A percentile compares a stretch with the other conserved stretches of the same genome.
Conservation (phyloP, 331 rosid species). For the Prunus yedoensis region DNA sequence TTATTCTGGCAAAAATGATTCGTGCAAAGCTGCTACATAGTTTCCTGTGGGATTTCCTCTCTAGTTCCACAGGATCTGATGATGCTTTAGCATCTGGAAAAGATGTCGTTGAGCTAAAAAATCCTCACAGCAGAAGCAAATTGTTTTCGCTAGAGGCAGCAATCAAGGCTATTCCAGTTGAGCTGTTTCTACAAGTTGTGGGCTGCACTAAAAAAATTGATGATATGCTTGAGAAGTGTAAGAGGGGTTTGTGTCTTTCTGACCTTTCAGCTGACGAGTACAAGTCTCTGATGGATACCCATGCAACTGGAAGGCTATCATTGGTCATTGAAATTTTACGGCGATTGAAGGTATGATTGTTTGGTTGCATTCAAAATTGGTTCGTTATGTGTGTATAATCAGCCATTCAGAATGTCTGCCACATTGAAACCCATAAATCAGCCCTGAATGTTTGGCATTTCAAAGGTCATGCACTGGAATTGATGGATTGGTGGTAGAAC, state of each 20-base stretch:
- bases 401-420: constrained; percentile 13
- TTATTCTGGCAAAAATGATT: constrained; percentile 87
- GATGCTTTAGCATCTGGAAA: constrained; percentile 42
- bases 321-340: constrained; percentile 77
- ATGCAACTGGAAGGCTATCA: constrained; percentile 85
- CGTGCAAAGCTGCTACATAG: constrained; percentile 85
- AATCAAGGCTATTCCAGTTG: constrained; percentile 72
- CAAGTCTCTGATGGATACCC: constrained; percentile 71
- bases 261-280: constrained; percentile 73
- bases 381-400: neutral
- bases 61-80: constrained; percentile 31
- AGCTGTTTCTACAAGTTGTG: constrained; percentile 87
- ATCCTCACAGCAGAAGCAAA: constrained; percentile 63
- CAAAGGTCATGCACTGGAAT: neutral
- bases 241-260: constrained; percentile 67
- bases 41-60: constrained; percentile 77
- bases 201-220: constrained; percentile 42
- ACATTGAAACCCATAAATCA: constrained; percentile 10
- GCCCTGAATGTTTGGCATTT: neutral
- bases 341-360: constrained; percentile 72
- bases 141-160: constrained; percentile 64
- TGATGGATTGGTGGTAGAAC: neutral
- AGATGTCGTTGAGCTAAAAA: constrained; percentile 33
- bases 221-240: constrained; percentile 83
- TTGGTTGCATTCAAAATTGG: constrained; percentile 18